A percentile compares a stretch with the other conserved stretches of the same genome.
These are phyloP conservation scores for Daedaleopsis nitida DNA, from an alignment of 768 basidiomycete species.

Conservation along the genomic window DNA sequence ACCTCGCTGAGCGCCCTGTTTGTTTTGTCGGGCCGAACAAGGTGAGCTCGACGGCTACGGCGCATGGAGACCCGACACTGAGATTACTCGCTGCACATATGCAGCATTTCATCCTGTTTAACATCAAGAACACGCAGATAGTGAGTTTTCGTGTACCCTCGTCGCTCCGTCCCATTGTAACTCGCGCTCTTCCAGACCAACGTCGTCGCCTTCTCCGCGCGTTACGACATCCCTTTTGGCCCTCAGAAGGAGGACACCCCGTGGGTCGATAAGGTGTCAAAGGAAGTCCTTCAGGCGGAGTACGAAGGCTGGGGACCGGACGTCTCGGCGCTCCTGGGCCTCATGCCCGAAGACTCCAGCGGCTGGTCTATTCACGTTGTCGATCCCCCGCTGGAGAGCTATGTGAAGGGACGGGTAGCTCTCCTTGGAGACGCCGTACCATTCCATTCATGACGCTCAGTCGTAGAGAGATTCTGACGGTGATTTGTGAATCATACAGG, in stretches of 20 bases:
- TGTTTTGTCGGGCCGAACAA: slow-evolving; percentile 47
- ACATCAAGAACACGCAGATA: slow-evolving; percentile 36
- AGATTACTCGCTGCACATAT: not conserved
- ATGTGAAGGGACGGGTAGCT: slow-evolving; percentile 46
- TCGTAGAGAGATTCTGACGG: not conserved
- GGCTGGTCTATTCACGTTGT: slow-evolving; percentile 57
- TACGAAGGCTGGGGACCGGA: slow-evolving; percentile 52
- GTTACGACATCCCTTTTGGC: slow-evolving; percentile 24
- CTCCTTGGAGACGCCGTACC: slow-evolving; percentile 53
- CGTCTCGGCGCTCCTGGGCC: slow-evolving; percentile 40
- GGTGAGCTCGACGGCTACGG: not conserved
- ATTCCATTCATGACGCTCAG: not conserved
- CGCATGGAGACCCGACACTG: not conserved
- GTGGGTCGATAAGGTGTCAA: slow-evolving; percentile 31
- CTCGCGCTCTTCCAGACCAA: slow-evolving; percentile 33
- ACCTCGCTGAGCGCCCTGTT: slow-evolving; percentile 37
- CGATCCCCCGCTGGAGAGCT: slow-evolving; percentile 46
- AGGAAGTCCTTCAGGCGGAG: slow-evolving; percentile 38
- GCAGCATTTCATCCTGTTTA: slow-evolving; percentile 56
- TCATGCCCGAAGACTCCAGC: slow-evolving; percentile 43
- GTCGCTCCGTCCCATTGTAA: too few relatives aligned
- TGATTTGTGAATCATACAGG: slow-evolving; percentile 30
- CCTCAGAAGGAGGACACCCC: not conserved
- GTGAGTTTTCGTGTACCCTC: too few relatives aligned
- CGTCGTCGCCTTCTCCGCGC: slow-evolving; percentile 45